A percentile compares a stretch with the other conserved stretches of the same genome.
phyloP scores from a whole-genome alignment of 1,284 basidiomycete species.

The Cutaneotrichosporon cutaneum region DNA sequence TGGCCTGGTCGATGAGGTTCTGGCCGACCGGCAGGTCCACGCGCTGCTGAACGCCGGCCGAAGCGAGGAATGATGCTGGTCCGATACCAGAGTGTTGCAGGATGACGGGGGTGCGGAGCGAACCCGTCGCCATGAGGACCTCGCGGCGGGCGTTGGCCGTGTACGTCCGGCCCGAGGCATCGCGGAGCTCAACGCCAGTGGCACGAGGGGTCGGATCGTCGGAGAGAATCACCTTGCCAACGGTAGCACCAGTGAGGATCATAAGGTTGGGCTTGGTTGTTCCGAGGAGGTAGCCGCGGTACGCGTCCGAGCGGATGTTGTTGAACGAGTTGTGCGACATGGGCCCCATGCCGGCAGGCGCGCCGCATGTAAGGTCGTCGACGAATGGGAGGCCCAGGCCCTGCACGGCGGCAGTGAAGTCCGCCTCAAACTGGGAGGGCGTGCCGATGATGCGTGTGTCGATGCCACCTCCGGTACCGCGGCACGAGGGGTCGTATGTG shows the following conservation, averaged over 20 bases:
- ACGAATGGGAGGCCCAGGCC: conserved; percentile 35
- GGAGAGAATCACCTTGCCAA: conserved; percentile 36
- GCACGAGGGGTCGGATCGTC: conserved; percentile 29
- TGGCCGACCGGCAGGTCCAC: conserved; percentile 50
- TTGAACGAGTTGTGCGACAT: conserved; percentile 36
- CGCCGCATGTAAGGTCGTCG: conserved; percentile 40
- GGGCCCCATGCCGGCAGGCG: conserved; percentile 36
- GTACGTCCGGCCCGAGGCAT: conserved; percentile 32
- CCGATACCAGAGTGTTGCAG: conserved; percentile 56
- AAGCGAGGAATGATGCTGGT: conserved; percentile 37
- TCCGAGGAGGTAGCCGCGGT: conserved; percentile 38
- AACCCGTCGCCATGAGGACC: conserved; percentile 54
- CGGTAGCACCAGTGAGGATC: conserved; percentile 40
- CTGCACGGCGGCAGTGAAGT: conserved; percentile 33
- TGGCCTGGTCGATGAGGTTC: conserved; percentile 54
- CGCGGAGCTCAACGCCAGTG: conserved; percentile 38
- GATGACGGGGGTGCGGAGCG: conserved; percentile 53
- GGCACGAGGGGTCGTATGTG: conserved; percentile 31
- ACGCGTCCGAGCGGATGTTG: conserved; percentile 37
- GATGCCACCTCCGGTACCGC: conserved; percentile 33
- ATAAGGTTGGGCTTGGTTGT: conserved; percentile 38
- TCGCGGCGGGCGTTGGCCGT: conserved; percentile 47
- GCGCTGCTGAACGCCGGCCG: conserved; percentile 39
- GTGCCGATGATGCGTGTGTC: conserved; percentile 28
- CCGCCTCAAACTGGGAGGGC: conserved; percentile 30